Conservation (phyloP, 2,329 filamentous ascomycete species). For the Passalora sequoiae region DNA sequence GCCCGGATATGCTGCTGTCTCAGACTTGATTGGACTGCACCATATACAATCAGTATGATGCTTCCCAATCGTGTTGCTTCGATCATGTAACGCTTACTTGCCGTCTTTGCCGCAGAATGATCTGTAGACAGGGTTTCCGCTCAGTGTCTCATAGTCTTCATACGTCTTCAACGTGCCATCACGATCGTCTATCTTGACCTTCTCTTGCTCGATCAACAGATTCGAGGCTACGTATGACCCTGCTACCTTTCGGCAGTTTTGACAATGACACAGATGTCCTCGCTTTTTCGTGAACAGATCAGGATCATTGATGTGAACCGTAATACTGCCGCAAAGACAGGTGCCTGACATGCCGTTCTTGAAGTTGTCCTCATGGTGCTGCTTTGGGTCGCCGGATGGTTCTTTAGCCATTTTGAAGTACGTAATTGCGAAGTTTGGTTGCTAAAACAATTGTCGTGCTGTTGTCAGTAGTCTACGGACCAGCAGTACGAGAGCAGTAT, state of each 20-base stretch:
- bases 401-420: conserved; percentile 27
- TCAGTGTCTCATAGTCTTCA: conserved; percentile 42
- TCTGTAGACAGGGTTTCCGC: conserved; percentile 43
- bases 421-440: not conserved
- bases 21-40: conserved; percentile 45
- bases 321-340: conserved; percentile 46
- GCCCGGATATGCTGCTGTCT: conserved; percentile 37
- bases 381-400: conserved; percentile 39
- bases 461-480: no score
- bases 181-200: conserved; percentile 43
- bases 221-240: conserved; percentile 42
- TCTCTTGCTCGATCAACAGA: conserved; percentile 40
- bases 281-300: conserved; percentile 44
- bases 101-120: conserved; percentile 46
- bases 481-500: no score
- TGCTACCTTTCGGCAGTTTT: conserved; percentile 48
- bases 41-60: no score
- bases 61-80: no score
- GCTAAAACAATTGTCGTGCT: no score
- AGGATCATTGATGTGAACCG: conserved; percentile 45
- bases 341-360: conserved; percentile 35
- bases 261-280: conserved; percentile 49
- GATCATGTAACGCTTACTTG: conserved; percentile 40
- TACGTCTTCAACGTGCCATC: conserved; percentile 44
- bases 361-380: conserved; percentile 34